Evolutionary conservation across 2,329 filamentous ascomycete species (phyloP), one percentile per base, ranked within the genome.

Genomic region (Colletotrichum tanaceti): DNA sequence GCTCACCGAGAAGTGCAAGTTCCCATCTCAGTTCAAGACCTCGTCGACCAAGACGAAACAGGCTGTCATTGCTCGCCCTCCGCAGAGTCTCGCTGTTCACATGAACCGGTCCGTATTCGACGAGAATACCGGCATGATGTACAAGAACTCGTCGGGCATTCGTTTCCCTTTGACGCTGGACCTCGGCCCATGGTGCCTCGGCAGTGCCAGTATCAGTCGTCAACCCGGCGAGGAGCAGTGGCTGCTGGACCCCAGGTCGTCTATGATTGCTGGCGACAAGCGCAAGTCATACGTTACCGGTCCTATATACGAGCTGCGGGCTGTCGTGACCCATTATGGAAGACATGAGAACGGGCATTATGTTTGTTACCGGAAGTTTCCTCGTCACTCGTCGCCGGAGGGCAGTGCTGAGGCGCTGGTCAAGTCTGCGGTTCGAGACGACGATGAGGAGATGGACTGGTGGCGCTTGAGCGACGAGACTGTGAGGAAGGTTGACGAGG

Each of bases 291-390:
- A 82, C 69, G 80, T 88, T 10, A 81, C 81, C 0, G 88, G 89
- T 3, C 85, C 84, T 35, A 82, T 90, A 1, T 98, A 97, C 77
- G 89, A 93, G 75, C 83, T 98, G 18, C 88, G 91, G 61, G 93
- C 94, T 38, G 92, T 95, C 0, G 88, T 98, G 11, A 96, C 93
- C 1, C 96, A 98, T 76, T 93, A 92, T 70, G 96, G 96, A 4
- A 86, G 92, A 39, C 96, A 98, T 77, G 94, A 98, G 71, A 97
- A 97, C 74, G 96, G 96, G 0, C 96, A 99, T 80, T 98, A 99
- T 74, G 90, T 98, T 46, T 97, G 93, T 77, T 97, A 96, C 78
- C 87, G 93, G 59, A 92, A 91, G 74, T 90, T 93, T 74, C 84
- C 87, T 18, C 75, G 75, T 11, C 67, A 71, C 39, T 73, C 65